Conservation (phyloP, 495 filamentous ascomycete genomes). For the Elaphomyces granulatus region DNA sequence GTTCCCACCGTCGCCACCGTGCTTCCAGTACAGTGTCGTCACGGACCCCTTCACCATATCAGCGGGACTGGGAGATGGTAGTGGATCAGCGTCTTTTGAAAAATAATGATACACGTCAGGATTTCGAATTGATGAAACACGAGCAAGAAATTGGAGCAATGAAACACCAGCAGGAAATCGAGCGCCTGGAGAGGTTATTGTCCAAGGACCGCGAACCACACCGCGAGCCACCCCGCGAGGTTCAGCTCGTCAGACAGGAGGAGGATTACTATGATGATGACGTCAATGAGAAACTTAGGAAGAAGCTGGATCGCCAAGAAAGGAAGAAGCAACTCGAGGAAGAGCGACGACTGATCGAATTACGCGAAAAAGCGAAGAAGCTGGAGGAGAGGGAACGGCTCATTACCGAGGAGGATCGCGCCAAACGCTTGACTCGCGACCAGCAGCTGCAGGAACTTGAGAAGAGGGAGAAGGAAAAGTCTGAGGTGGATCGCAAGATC, state of each 20-base stretch:
- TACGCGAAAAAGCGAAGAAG: slow-evolving; percentile 16
- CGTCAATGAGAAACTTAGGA: slow-evolving; percentile 21
- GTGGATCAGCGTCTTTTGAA: slow-evolving; percentile 16
- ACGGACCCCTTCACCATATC: slow-evolving; percentile 9
- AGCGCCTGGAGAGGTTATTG: slow-evolving; percentile 30
- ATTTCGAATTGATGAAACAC: slow-evolving; percentile 26
- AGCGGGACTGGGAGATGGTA: slow-evolving; percentile 25
- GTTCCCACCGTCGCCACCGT: slow-evolving; percentile 10
- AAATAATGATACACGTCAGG: slow-evolving; percentile 22
- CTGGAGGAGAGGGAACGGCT: slow-evolving; percentile 20
- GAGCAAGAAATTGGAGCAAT: slow-evolving; percentile 33
- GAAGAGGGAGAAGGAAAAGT: slow-evolving; percentile 17
- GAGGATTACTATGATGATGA: slow-evolving; percentile 26
- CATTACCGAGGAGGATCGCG: slow-evolving; percentile 19
- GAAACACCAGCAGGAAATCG: slow-evolving; percentile 31
- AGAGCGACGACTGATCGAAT: slow-evolving; percentile 19
- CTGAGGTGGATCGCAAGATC: slow-evolving; percentile 9
- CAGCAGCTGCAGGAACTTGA: slow-evolving; percentile 13
- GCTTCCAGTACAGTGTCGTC: slow-evolving; percentile 8
- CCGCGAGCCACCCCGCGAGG: slow-evolving; percentile 3
- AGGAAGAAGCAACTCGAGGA: slow-evolving; percentile 20
- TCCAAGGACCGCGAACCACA: slow-evolving; percentile 16
- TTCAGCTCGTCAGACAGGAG: slow-evolving; percentile 14
- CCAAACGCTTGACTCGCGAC: slow-evolving; percentile 11
- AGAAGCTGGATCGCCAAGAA: slow-evolving; percentile 20